Conservation (phyloP, 805 yeast species). For the Barnettozyma sucrosica region DNA sequence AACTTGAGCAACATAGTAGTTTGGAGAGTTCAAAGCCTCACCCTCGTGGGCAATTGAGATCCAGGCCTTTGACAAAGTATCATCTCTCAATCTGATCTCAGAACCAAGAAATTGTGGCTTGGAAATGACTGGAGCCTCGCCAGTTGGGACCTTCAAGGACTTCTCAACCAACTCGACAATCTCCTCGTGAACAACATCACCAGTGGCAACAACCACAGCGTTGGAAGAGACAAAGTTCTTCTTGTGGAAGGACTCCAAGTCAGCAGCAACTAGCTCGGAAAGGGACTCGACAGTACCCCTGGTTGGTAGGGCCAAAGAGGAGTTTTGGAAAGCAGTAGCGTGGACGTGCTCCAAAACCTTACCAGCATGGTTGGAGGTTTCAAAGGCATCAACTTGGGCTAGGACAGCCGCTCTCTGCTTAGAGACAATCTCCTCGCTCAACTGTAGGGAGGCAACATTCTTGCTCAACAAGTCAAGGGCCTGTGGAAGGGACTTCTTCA, state of each 20-base stretch:
- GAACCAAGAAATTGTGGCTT: slow-evolving; percentile 75
- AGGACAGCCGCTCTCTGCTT: slow-evolving; percentile 42
- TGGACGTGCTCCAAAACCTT: slow-evolving; percentile 67
- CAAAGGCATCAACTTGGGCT: slow-evolving; percentile 46
- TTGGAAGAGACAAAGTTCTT: slow-evolving; percentile 57
- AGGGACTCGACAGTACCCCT: slow-evolving; percentile 69
- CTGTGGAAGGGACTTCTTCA: slow-evolving; percentile 42
- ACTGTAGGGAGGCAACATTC: slow-evolving; percentile 32
- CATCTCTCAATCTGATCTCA: slow-evolving; percentile 84
- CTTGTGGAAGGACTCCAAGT: slow-evolving; percentile 49
- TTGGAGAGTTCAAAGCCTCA: slow-evolving; percentile 57
- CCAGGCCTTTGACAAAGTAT: slow-evolving; percentile 76
- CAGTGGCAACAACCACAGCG: slow-evolving; percentile 64
- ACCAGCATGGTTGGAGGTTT: slow-evolving; percentile 47
- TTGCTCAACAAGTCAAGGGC: slow-evolving; percentile 50
- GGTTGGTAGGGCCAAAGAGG: slow-evolving; percentile 71
- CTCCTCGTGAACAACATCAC: slow-evolving; percentile 65
- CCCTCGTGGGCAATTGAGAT: slow-evolving; percentile 71
- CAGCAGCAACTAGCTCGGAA: slow-evolving; percentile 49
- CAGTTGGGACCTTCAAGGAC: slow-evolving; percentile 43
- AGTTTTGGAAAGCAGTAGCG: slow-evolving; percentile 83
- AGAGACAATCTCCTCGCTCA: slow-evolving; percentile 40
- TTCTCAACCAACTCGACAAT: slow-evolving; percentile 61
- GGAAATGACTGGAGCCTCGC: slow-evolving; percentile 42
- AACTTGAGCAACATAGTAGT: slow-evolving; percentile 66